Evolutionary conservation across 768 basidiomycete species (phyloP).

Genomic region (Polyporus arcularius): DNA sequence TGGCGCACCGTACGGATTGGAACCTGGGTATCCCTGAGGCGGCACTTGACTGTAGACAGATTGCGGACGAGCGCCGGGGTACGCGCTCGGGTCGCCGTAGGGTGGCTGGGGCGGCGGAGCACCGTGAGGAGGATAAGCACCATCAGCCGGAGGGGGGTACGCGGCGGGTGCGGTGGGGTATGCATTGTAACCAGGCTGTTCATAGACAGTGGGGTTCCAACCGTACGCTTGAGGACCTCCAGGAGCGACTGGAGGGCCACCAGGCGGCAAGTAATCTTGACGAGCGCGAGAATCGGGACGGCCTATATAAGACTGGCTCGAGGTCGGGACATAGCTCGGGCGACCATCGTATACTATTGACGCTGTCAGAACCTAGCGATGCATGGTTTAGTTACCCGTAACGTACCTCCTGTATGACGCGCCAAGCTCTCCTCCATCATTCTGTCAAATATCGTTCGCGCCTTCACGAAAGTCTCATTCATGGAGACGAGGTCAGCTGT

Average conservation of each 20-base stretch:
- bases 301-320: constrained; percentile 26
- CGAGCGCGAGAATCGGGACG: constrained; percentile 36
- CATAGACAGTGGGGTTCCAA: constrained; percentile 51
- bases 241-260: constrained; percentile 32
- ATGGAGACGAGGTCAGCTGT: constrained; percentile 90
- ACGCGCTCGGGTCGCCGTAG: constrained; percentile 28
- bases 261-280: constrained; percentile 30
- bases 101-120: constrained; percentile 12
- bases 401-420: constrained; percentile 64
- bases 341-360: constrained; percentile 57
- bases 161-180: constrained; percentile 35
- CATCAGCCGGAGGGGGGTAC: constrained; percentile 31
- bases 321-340: constrained; percentile 24
- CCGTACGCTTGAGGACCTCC: constrained; percentile 46
- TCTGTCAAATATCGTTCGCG: constrained; percentile 85
- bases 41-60: constrained; percentile 29
- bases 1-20: constrained; percentile 24
- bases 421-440: constrained; percentile 93
- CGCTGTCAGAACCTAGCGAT: constrained; percentile 6
- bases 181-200: constrained; percentile 44
- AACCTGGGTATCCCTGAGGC: constrained; percentile 24
- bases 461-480: constrained; percentile 92
- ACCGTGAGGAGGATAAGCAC: constrained; percentile 26
- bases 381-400: neutral
- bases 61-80: constrained; percentile 25